Evolutionary conservation across 352 stramenopile genomes (phyloP).

Genomic region (Globisporangium echinulatum): DNA sequence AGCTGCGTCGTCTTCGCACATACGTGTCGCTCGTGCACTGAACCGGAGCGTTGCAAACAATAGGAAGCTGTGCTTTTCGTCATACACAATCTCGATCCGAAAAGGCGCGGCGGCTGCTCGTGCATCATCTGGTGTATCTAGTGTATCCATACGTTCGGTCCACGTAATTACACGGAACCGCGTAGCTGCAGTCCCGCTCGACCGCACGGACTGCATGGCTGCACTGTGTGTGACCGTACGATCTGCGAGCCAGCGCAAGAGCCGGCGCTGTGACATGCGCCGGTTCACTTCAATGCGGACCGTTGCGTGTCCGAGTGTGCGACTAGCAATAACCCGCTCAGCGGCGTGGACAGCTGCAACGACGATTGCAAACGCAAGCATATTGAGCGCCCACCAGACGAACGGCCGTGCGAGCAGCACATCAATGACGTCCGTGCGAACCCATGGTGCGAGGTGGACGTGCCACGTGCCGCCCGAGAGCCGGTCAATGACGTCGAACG

Average conservation of each 20-base stretch:
- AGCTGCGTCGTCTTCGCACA: slow-evolving; percentile 39
- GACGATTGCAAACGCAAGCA: slow-evolving; percentile 74
- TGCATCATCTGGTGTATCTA: too few relatives aligned
- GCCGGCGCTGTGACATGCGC: slow-evolving; percentile 25
- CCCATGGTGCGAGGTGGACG: slow-evolving; percentile 81
- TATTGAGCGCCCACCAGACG: slow-evolving; percentile 88
- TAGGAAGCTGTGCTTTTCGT: slow-evolving; percentile 57
- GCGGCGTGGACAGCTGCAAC: slow-evolving; percentile 37
- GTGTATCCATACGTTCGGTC: slow-evolving; percentile 40
- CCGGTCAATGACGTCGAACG: slow-evolving; percentile 94
- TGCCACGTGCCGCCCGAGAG: slow-evolving; percentile 91
- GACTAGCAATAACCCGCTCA: slow-evolving; percentile 39
- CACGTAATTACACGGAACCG: slow-evolving; percentile 88
- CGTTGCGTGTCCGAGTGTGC: slow-evolving; percentile 82
- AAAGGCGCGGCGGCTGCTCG: slow-evolving; percentile 19
- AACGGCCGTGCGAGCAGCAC: slow-evolving; percentile 46
- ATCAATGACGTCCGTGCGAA: slow-evolving; percentile 28
- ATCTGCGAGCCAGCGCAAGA: slow-evolving; percentile 23
- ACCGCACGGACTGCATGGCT: slow-evolving; percentile 38
- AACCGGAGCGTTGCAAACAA: slow-evolving; percentile 53
- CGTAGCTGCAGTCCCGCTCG: slow-evolving; percentile 38
- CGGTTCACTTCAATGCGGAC: slow-evolving; percentile 69
- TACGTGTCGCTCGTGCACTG: slow-evolving; percentile 27
- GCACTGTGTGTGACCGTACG: slow-evolving; percentile 18
- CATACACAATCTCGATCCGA: slow-evolving; percentile 62